Conservation (phyloP, 2,329 filamentous ascomycete genomes). For the Gnomoniopsis sp. region DNA sequence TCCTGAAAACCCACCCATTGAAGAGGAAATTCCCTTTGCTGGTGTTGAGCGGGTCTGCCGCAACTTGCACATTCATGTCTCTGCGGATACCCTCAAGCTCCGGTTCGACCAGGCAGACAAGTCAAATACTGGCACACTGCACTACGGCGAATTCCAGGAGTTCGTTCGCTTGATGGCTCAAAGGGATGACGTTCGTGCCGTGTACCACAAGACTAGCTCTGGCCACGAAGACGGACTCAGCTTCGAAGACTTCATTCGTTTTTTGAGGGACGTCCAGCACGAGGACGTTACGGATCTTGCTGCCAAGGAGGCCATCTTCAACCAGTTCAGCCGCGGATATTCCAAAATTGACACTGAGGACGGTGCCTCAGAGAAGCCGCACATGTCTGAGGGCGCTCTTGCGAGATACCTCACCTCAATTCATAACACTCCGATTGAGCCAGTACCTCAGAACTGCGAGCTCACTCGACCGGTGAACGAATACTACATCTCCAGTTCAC, state of each 20-base stretch:
- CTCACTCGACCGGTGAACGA: constrained; percentile 88
- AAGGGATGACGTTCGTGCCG: constrained; percentile 72
- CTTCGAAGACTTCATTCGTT: constrained; percentile 68
- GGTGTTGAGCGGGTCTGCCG: constrained; percentile 83
- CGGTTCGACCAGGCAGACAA: constrained; percentile 73
- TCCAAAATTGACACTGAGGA: constrained; percentile 26
- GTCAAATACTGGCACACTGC: constrained; percentile 62
- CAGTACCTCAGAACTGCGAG: constrained; percentile 56
- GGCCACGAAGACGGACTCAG: constrained; percentile 64
- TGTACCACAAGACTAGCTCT: constrained; percentile 63
- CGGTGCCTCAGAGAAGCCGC: constrained; percentile 42
- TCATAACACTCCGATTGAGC: constrained; percentile 65
- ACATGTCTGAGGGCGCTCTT: constrained; percentile 77
- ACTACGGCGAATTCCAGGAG: constrained; percentile 76
- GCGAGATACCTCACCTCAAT: constrained; percentile 73
- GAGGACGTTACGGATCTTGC: constrained; percentile 69
- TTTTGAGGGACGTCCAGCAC: constrained; percentile 70
- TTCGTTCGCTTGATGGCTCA: constrained; percentile 83
- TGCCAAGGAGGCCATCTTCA: constrained; percentile 70
- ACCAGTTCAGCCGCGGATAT: constrained; percentile 56
- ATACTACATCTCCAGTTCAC: constrained; percentile 97
- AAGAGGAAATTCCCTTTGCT: constrained; percentile 71
- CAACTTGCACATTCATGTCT: constrained; percentile 88
- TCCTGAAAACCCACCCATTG: constrained; percentile 44
- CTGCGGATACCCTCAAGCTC: constrained; percentile 66